These are phyloP conservation scores for Hanseniaspora occidentalis DNA, from an alignment of 805 yeast species.

Conservation along the genomic window DNA sequence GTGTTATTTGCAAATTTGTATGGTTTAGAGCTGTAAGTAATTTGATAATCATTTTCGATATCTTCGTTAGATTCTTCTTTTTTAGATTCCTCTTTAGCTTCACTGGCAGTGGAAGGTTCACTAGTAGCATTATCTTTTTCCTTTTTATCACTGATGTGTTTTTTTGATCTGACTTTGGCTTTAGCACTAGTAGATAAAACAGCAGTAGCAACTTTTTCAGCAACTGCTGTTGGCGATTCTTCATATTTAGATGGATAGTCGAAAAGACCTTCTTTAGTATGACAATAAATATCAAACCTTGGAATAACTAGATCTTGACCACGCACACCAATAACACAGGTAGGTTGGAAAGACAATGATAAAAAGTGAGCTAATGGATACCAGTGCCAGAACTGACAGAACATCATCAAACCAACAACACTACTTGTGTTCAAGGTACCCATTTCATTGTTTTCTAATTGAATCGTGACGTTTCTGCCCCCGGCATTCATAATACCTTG, in stretches of 20 bases:
- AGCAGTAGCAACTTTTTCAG: constrained; percentile 85
- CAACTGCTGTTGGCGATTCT: constrained; percentile 65
- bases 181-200: constrained; percentile 86
- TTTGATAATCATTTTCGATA: constrained; percentile 23
- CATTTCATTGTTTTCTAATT: constrained; percentile 76
- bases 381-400: constrained; percentile 97
- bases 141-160: constrained; percentile 39
- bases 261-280: constrained; percentile 66
- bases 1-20: constrained; percentile 68
- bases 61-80: constrained; percentile 20
- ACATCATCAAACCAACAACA: constrained; percentile 81
- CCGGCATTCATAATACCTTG: constrained; percentile 99
- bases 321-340: constrained; percentile 76
- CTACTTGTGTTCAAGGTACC: constrained; percentile 85
- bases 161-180: constrained; percentile 84
- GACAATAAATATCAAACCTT: constrained; percentile 67
- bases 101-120: constrained; percentile 24
- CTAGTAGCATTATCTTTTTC: constrained; percentile 36
- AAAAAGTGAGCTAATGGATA: constrained; percentile 92
- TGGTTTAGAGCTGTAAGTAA: constrained; percentile 49
- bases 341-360: constrained; percentile 84
- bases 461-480: constrained; percentile 93
- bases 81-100: constrained; percentile 14
- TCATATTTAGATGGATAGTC: constrained; percentile 84
- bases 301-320: constrained; percentile 74